phyloP scores from a whole-genome alignment of 2,329 filamentous ascomycete species.

The Pleurostoma richardsiae region DNA sequence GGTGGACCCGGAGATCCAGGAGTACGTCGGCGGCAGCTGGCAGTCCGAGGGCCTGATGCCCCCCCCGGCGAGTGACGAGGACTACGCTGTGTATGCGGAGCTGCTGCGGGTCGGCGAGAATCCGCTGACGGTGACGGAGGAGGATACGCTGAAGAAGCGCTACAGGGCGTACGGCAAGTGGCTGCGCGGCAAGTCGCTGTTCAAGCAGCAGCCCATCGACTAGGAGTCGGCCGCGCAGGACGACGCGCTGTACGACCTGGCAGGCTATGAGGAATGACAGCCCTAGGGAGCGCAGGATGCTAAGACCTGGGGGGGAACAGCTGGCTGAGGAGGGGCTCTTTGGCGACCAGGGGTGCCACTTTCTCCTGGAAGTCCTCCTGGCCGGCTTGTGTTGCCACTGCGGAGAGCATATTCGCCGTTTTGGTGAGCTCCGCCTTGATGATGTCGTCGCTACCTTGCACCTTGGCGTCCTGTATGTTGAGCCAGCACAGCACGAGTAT shows the following conservation, averaged over 20 bases:
- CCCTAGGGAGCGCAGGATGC: no score
- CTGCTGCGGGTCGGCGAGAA: conserved; percentile 75
- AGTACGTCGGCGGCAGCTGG: conserved; percentile 70
- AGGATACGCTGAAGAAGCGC: conserved; percentile 84
- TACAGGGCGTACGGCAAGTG: conserved; percentile 97
- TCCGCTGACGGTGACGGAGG: conserved; percentile 79
- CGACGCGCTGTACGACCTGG: conserved; percentile 1
- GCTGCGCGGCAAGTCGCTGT: conserved; percentile 90
- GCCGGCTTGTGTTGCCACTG: conserved; percentile 21
- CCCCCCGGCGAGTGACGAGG: conserved; percentile 59
- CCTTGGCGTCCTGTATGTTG: conserved; percentile 36
- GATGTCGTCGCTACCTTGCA: conserved; percentile 8
- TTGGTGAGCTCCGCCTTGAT: conserved; percentile 27
- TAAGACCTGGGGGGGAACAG: conserved; percentile 10
- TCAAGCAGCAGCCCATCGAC: conserved; percentile 77
- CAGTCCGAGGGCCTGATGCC: conserved; percentile 50
- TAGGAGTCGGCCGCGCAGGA: conserved; percentile 23
- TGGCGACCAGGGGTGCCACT: conserved; percentile 25
- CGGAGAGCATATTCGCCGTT: conserved; percentile 25
- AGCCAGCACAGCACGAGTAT: conserved; percentile 60
- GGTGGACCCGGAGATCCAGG: conserved; percentile 65
- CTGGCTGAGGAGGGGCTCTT: conserved; percentile 24
- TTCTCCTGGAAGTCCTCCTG: conserved; percentile 19
- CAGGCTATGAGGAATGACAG: no score
- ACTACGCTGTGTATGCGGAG: conserved; percentile 68